Conservation (phyloP, 164 flowering plant genomes). For the Piper betle region DNA sequence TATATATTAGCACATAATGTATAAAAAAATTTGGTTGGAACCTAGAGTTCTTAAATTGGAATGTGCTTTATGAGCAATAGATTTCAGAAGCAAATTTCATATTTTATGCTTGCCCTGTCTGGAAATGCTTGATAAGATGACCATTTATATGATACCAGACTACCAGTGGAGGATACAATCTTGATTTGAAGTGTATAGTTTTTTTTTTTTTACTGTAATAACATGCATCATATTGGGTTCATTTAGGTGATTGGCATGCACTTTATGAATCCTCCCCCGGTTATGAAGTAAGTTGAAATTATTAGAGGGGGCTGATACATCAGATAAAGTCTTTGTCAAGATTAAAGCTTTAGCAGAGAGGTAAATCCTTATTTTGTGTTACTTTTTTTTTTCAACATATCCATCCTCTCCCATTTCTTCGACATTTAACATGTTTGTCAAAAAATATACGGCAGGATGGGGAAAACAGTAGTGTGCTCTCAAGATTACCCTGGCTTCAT, state of each 20-base stretch:
- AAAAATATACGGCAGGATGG: conserved; percentile 42
- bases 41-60: no score
- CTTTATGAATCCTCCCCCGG: conserved; percentile 93
- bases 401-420: no score
- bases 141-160: no score
- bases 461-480: conserved; percentile 74
- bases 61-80: no score
- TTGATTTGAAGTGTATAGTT: no score
- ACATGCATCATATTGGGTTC: not conserved
- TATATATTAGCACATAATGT: no score
- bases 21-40: no score
- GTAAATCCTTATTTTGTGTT: conserved; percentile 12
- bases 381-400: not conserved
- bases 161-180: no score
- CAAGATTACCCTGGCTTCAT: conserved; percentile 84
- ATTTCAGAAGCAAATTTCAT: no score
- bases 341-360: conserved; percentile 72
- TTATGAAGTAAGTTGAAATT: conserved; percentile 88
- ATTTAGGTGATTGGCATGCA: conserved; percentile 95
- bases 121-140: no score
- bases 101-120: no score
- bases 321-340: conserved; percentile 53
- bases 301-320: conserved; percentile 86
- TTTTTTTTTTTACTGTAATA: not conserved
- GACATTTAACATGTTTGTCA: no score